A percentile compares a stretch with the other conserved stretches of the same genome.
Conservation (phyloP, 345 rosid genomes). For the Chamaenerion angustifolium region DNA sequence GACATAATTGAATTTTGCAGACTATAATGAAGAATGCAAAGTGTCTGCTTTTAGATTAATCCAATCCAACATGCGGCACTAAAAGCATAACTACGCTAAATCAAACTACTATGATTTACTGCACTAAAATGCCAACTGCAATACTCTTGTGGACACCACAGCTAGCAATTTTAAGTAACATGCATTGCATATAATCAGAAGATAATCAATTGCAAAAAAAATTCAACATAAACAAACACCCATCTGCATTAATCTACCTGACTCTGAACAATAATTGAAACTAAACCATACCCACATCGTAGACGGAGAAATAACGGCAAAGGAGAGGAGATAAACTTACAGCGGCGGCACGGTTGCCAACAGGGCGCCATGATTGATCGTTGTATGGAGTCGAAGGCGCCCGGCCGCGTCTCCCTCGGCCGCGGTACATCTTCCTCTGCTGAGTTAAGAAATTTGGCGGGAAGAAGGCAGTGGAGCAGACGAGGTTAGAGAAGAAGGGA, state of each 20-base stretch:
- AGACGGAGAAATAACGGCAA: neutral
- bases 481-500: too few species aligned
- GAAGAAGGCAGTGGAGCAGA: too few species aligned
- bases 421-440: neutral
- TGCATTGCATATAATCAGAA: neutral
- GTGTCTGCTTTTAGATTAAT: too few species aligned
- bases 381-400: neutral
- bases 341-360: neutral
- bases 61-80: too few species aligned
- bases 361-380: constrained; percentile 5
- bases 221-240: constrained; percentile 1
- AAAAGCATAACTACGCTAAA: too few species aligned
- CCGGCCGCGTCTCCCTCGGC: neutral
- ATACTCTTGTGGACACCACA: too few species aligned
- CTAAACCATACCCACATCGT: neutral
- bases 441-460: too few species aligned
- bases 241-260: too few species aligned
- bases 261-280: neutral
- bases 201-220: neutral
- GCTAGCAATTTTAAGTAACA: neutral
- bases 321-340: constrained; percentile 1
- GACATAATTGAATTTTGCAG: too few species aligned
- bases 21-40: too few species aligned
- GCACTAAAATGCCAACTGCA: too few species aligned
- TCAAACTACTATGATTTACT: too few species aligned